phyloP scores from a whole-genome alignment of 2,329 filamentous ascomycete genomes.

The Acrocalymma vagum region DNA sequence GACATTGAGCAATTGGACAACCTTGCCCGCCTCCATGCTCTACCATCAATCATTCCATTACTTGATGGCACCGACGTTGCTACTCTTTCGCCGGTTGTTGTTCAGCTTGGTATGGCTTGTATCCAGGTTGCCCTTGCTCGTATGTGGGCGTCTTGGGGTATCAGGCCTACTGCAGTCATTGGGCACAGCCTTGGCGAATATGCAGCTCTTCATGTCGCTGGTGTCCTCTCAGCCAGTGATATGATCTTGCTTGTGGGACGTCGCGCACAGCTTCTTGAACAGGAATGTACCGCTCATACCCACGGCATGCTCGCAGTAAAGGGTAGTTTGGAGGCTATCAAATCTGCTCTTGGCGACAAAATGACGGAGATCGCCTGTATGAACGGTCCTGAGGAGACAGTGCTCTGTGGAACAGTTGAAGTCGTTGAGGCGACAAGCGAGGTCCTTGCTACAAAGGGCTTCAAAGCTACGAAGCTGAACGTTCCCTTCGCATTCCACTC shows the following conservation, averaged over 20 bases:
- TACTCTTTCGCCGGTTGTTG: slow-evolving; percentile 60
- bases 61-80: slow-evolving; percentile 58
- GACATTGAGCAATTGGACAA: slow-evolving; percentile 61
- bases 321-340: slow-evolving; percentile 60
- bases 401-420: slow-evolving; percentile 71
- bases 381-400: slow-evolving; percentile 78
- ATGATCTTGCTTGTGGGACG: slow-evolving; percentile 76
- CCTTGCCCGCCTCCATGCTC: slow-evolving; percentile 54
- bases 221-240: slow-evolving; percentile 74
- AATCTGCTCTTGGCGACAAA: slow-evolving; percentile 59
- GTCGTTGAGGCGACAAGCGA: slow-evolving; percentile 65
- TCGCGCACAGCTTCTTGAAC: slow-evolving; percentile 71
- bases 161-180: slow-evolving; percentile 63
- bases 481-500: slow-evolving; percentile 75
- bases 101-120: slow-evolving; percentile 62
- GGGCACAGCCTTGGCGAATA: slow-evolving; percentile 75
- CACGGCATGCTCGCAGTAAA: slow-evolving; percentile 73
- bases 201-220: slow-evolving; percentile 74
- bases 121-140: slow-evolving; percentile 62
- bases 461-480: slow-evolving; percentile 70
- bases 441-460: slow-evolving; percentile 59
- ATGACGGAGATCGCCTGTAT: slow-evolving; percentile 72
- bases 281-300: slow-evolving; percentile 70
- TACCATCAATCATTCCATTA: slow-evolving; percentile 60
- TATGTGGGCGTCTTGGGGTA: slow-evolving; percentile 62